A percentile compares a stretch with the other conserved stretches of the same genome.
Conservation (phyloP, 164 flowering plant genomes). For the Akebia trifoliata region DNA sequence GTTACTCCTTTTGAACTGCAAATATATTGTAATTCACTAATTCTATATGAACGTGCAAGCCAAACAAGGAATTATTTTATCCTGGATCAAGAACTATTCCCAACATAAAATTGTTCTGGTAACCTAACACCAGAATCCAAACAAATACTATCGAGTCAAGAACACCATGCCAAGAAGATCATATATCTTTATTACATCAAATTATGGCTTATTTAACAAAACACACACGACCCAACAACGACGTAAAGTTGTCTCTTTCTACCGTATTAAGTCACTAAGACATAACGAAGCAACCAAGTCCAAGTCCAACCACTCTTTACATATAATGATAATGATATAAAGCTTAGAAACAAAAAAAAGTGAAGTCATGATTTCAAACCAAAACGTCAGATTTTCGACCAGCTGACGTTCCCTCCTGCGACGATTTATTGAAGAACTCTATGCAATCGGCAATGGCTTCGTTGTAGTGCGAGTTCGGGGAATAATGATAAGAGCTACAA, state of each 20-base stretch:
- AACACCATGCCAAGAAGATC: not conserved
- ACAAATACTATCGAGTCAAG: not conserved
- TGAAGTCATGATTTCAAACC: slow-evolving; percentile 11
- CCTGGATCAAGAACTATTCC: no score
- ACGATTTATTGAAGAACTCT: slow-evolving; percentile 48
- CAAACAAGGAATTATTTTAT: no score
- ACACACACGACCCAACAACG: no score
- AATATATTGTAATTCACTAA: no score
- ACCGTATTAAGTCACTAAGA: no score
- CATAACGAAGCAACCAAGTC: no score
- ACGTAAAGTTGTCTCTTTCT: no score
- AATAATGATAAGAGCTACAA: slow-evolving; percentile 35
- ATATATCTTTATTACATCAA: not conserved
- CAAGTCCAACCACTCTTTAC: no score
- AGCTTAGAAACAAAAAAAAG: not conserved
- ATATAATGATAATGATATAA: no score
- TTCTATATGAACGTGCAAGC: no score
- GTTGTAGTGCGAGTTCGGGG: slow-evolving; percentile 35
- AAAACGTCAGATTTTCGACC: slow-evolving; percentile 20
- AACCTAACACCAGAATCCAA: not conserved
- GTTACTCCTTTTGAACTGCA: no score
- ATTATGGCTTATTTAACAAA: no score
- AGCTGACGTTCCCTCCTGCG: slow-evolving; percentile 18
- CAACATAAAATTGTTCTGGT: not conserved
- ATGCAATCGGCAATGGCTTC: slow-evolving; percentile 58